Percentiles rank a stretch among this genome's conserved stretches.
phyloP scores from a whole-genome alignment of 2,329 filamentous ascomycete genomes.

The Exophiala viscosa region DNA sequence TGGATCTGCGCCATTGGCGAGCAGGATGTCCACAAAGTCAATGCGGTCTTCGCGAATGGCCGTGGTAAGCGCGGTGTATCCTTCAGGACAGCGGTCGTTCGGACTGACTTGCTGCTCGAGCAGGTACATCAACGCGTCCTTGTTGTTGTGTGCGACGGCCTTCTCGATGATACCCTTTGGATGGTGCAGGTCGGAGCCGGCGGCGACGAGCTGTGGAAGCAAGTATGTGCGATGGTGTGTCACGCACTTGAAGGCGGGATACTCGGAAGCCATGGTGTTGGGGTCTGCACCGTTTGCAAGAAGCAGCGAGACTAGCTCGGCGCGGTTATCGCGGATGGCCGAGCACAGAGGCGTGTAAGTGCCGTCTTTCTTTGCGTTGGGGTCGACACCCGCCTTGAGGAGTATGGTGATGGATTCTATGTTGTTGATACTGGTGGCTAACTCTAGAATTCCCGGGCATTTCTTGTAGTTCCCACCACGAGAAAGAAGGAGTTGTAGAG shows the following conservation, averaged over 20 bases:
- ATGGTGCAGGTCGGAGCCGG: conserved; percentile 56
- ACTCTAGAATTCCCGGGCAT: conserved; percentile 61
- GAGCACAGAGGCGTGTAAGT: conserved; percentile 66
- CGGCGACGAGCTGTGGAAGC: conserved; percentile 56
- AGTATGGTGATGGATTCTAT: conserved; percentile 59
- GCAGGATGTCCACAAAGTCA: conserved; percentile 58
- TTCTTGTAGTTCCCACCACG: conserved; percentile 60
- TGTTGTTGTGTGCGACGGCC: conserved; percentile 60
- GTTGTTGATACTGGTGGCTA: conserved; percentile 61
- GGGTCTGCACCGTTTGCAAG: conserved; percentile 51
- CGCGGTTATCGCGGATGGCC: conserved; percentile 62
- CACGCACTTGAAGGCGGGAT: conserved; percentile 65
- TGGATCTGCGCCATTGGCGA: conserved; percentile 59
- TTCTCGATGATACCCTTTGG: conserved; percentile 65
- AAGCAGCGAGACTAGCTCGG: conserved; percentile 60
- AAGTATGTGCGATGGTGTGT: conserved; percentile 62
- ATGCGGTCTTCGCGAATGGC: conserved; percentile 59
- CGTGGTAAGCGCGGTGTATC: conserved; percentile 61
- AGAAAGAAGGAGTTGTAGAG: conserved; percentile 56
- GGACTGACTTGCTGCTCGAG: conserved; percentile 58
- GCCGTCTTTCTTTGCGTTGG: conserved; percentile 61
- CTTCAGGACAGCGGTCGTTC: conserved; percentile 57
- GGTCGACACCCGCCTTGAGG: conserved; percentile 57
- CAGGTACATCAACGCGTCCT: conserved; percentile 58
- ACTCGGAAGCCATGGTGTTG: conserved; percentile 58